Percentiles rank a stretch among this genome's conserved stretches.
Conservation (phyloP, 2,329 filamentous ascomycete genomes). For the Penicillium sp. region DNA sequence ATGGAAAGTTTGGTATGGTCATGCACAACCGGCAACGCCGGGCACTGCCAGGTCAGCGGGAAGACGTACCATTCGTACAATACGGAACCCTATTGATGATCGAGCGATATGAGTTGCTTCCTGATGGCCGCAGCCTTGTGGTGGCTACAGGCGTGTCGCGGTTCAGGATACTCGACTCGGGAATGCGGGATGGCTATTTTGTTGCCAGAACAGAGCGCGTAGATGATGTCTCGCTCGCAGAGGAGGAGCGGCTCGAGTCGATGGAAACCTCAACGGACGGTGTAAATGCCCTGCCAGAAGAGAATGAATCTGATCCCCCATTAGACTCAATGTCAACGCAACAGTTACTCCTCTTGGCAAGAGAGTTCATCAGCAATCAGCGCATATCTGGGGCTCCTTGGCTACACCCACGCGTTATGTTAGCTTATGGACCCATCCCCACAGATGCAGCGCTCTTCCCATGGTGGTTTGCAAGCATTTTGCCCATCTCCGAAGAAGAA, state of each 20-base stretch:
- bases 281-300: conserved; percentile 18
- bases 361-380: conserved; percentile 62
- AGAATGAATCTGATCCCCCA: conserved; percentile 20
- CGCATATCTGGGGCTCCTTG: conserved; percentile 60
- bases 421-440: conserved; percentile 69
- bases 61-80: conserved; percentile 53
- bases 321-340: conserved; percentile 55
- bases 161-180: conserved; percentile 58
- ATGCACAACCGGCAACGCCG: conserved; percentile 53
- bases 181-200: conserved; percentile 65
- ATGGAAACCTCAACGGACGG: conserved; percentile 47
- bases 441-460: conserved; percentile 68
- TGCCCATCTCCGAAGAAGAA: conserved; percentile 67
- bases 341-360: conserved; percentile 56
- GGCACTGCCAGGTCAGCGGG: conserved; percentile 46
- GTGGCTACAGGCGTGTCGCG: conserved; percentile 68
- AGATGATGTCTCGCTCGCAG: conserved; percentile 70
- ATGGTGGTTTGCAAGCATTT: conserved; percentile 80
- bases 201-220: conserved; percentile 67
- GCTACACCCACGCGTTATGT: conserved; percentile 62
- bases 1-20: conserved; percentile 77
- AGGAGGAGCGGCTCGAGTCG: conserved; percentile 69
- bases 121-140: conserved; percentile 72
- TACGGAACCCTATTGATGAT: conserved; percentile 74
- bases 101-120: conserved; percentile 61